Base-by-base conservation (phyloP, 805 yeast genomes). In the Candida taoyuanica region DNA sequence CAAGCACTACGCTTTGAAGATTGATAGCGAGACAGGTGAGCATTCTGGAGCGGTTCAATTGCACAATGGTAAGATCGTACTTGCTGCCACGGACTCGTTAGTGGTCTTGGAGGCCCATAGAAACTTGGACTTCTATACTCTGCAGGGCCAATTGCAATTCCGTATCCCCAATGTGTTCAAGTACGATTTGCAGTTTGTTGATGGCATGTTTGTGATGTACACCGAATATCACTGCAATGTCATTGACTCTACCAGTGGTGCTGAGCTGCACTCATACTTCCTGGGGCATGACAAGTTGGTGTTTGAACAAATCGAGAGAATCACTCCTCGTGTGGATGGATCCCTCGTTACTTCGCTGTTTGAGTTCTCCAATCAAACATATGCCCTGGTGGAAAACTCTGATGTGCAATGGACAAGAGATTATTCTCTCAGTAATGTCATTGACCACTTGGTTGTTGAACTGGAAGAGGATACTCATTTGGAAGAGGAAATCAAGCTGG, bases 381-480 rank as follows among this genome's bases (percentile, higher is more conserved):
- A 38, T 15, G 18, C 35, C 3, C 27, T 36, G n/a, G 26, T 31
- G 9, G n/a, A 16, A 5, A 54, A 55, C 26, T 34, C 30, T 11
- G 24, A 38, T 13, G 7, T 28, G 5, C 27, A 36, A 8, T 74
- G 80, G 80, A 19, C 37, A 2, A 62, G 65, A 42, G 76, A 74
- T 50, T 71, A 65, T 46, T 65, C 74, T 0, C 40, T 70, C 5
- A 55, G 67, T 5, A 48, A 63, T 21, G 58, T 70, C 4, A 49
- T 52, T 5, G 68, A 67, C n/a, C 58, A 61, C 19, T 40, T 55
- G 5, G 46, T 67, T 16, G 44, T 63, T 18, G 63, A 59, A 21
- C 37, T 42, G 34, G 49, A 15, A 14, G 42, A 23, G 39, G 60
- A 41, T 33, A 47, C 23, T 7, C 40, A 52, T 3, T 32, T 56